These are phyloP conservation scores for Butyriboletus loyo DNA, from an alignment of 768 basidiomycete genomes.

Conservation along the genomic window DNA sequence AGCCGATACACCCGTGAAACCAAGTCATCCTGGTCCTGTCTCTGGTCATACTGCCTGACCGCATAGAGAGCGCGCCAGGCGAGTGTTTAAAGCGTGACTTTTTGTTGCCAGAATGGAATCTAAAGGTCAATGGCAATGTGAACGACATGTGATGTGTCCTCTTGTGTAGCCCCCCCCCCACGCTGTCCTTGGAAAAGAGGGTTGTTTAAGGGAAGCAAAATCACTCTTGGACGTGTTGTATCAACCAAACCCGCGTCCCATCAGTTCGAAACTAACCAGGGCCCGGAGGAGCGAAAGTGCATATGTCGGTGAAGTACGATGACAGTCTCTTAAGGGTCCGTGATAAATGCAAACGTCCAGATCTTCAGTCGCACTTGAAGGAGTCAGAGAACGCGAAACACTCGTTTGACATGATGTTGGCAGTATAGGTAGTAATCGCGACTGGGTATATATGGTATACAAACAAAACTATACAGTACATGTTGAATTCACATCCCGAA, in stretches of 20 bases:
- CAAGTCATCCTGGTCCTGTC: conserved; percentile 27
- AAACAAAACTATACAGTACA: conserved; percentile 20
- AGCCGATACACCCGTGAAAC: conserved; percentile 57
- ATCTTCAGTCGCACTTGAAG: not conserved
- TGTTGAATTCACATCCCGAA: not conserved
- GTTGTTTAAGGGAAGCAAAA: conserved; percentile 73
- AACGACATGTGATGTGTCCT: conserved; percentile 54
- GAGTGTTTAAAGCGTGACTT: conserved; percentile 47
- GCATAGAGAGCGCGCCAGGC: conserved; percentile 65
- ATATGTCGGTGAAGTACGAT: conserved; percentile 65
- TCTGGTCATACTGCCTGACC: conserved; percentile 63
- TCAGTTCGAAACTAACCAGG: conserved; percentile 49
- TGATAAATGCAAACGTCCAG: not conserved
- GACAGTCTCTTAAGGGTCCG: conserved; percentile 95
- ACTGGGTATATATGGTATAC: conserved; percentile 15
- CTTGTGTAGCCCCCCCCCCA: conserved; percentile 88
- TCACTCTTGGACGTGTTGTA: conserved; percentile 89
- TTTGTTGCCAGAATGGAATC: conserved; percentile 19
- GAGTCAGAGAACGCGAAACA: too few relatives aligned
- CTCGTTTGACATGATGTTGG: not conserved
- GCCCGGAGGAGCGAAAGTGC: conserved; percentile 41
- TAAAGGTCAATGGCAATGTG: conserved; percentile 1
- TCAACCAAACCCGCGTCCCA: conserved; percentile 60
- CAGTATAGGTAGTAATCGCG: conserved; percentile 6
- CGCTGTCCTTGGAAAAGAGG: conserved; percentile 66